Evolutionary conservation across 2,329 filamentous ascomycete species (phyloP).

Genomic region (Aspergillus sp.): DNA sequence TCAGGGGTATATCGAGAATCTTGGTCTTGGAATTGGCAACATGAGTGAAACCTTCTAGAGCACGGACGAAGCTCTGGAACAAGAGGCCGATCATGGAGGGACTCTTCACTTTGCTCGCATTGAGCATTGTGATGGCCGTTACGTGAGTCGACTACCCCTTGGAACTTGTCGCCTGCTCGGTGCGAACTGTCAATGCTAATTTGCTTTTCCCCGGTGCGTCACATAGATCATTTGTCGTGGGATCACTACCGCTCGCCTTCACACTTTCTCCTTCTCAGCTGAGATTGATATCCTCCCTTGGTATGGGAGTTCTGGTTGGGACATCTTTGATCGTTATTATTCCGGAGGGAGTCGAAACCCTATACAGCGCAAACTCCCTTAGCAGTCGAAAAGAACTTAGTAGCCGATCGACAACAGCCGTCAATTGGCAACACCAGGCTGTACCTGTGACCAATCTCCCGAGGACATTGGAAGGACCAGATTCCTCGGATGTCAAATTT

Average conservation of each 20-base stretch:
- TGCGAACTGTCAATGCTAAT: constrained; percentile 15
- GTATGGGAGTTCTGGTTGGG: constrained; percentile 90
- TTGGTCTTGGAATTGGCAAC: constrained; percentile 21
- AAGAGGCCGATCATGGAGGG: constrained; percentile 58
- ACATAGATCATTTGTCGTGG: constrained; percentile 84
- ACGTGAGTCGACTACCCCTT: constrained; percentile 50
- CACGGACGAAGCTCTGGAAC: constrained; percentile 26
- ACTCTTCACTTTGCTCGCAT: constrained; percentile 63
- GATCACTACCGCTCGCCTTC: constrained; percentile 86
- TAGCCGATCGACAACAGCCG: constrained; percentile 27
- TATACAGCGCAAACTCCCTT: constrained; percentile 61
- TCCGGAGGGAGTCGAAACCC: constrained; percentile 89
- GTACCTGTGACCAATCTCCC: constrained; percentile 17
- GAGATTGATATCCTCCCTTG: constrained; percentile 85
- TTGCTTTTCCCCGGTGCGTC: constrained; percentile 4
- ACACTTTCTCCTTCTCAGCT: constrained; percentile 82
- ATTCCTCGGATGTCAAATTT: neutral
- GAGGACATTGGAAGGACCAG: neutral
- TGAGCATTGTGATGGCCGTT: constrained; percentile 67
- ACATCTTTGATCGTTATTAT: constrained; percentile 97
- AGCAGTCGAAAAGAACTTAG: constrained; percentile 34
- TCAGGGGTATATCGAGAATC: neutral
- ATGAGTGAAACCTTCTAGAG: constrained; percentile 35
- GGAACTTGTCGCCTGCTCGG: neutral
- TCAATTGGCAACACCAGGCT: constrained; percentile 33